Conservation (phyloP, 768 basidiomycete species). For the Amanita rubescens region DNA sequence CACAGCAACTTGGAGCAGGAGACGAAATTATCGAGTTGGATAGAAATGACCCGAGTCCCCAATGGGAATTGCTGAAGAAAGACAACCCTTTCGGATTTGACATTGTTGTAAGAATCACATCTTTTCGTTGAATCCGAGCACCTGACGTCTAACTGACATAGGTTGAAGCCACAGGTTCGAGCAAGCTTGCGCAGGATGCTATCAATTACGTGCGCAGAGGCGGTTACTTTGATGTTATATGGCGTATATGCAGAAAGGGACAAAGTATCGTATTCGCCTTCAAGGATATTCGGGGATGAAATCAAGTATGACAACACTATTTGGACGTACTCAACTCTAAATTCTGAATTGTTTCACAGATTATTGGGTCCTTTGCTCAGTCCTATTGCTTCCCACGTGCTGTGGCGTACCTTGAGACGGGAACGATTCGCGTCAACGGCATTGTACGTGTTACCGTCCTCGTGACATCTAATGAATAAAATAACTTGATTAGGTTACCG, state of each 20-base stretch:
- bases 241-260: constrained; percentile 86
- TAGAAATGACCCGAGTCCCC: constrained; percentile 58
- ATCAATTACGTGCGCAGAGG: constrained; percentile 86
- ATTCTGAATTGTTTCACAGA: constrained; percentile 33
- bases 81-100: constrained; percentile 87
- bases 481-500: constrained; percentile 28
- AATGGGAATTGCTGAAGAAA: constrained; percentile 74
- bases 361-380: constrained; percentile 88
- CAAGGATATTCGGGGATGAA: constrained; percentile 76
- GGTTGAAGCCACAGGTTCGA: constrained; percentile 56
- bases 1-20: constrained; percentile 66
- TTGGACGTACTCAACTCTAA: no score
- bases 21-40: constrained; percentile 88
- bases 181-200: constrained; percentile 74
- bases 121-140: no score
- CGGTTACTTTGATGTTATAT: constrained; percentile 83
- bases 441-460: constrained; percentile 28
- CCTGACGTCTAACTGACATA: neutral
- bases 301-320: constrained; percentile 24
- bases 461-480: neutral
- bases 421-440: constrained; percentile 73
- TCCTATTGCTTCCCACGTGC: constrained; percentile 87
- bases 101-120: constrained; percentile 39
- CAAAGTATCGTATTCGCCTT: constrained; percentile 77
- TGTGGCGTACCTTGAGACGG: constrained; percentile 79